Evolutionary conservation across 306 rosid species (phyloP).

Genomic region (Lablab purpureus): DNA sequence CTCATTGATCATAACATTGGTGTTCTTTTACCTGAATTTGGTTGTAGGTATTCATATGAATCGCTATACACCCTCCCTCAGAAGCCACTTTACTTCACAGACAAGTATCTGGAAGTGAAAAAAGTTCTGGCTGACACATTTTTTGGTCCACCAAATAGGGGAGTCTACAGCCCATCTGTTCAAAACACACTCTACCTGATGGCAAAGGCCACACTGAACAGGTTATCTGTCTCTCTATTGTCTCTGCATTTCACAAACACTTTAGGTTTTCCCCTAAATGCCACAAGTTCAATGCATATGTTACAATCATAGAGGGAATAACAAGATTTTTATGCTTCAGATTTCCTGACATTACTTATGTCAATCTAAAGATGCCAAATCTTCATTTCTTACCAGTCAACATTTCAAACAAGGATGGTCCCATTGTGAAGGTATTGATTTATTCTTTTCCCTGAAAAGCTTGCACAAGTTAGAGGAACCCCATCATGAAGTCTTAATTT

Average conservation of each 20-base stretch:
- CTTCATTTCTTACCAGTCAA: constrained; percentile 93
- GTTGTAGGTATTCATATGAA: constrained; percentile 80
- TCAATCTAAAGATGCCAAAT: constrained; percentile 94
- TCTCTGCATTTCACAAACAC: not conserved
- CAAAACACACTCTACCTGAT: constrained; percentile 90
- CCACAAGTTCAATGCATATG: constrained; percentile 24
- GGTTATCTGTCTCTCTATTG: constrained; percentile 54
- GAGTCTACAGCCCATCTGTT: constrained; percentile 92
- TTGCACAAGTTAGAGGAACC: constrained; percentile 30
- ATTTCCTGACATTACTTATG: constrained; percentile 69
- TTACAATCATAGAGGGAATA: constrained; percentile 12
- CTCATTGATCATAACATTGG: not conserved
- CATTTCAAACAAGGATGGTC: constrained; percentile 70
- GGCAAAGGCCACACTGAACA: constrained; percentile 76
- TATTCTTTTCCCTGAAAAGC: constrained; percentile 24
- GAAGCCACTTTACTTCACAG: constrained; percentile 69
- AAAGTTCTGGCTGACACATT: constrained; percentile 74
- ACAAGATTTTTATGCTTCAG: constrained; percentile 57
- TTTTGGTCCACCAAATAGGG: constrained; percentile 77
- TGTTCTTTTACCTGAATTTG: constrained; percentile 30
- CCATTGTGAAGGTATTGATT: constrained; percentile 77
- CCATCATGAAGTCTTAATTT: not conserved
- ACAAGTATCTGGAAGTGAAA: constrained; percentile 70
- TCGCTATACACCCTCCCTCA: constrained; percentile 64
- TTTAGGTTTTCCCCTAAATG: not conserved